Evolutionary conservation across 208 protist genomes (phyloP), one percentile per base, ranked within the genome.

Genomic region (Trypanosoma avium): DNA sequence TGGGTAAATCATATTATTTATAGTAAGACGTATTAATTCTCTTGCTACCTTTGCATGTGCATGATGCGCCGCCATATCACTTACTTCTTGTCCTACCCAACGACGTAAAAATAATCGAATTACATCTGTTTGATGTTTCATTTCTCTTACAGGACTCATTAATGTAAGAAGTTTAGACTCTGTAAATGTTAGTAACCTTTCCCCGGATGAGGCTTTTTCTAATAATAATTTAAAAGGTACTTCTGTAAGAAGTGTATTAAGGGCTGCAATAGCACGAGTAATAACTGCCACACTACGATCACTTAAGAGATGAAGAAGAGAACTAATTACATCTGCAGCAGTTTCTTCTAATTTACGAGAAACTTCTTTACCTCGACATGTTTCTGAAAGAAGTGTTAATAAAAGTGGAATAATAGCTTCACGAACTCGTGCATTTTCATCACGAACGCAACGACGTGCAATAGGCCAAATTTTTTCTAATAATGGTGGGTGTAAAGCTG

Each of bases 381-480:
- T 50, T 36, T 60, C 56, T 5, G 64, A 58, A 17, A 96, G 58
- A 32, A 92, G 57, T 0, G 77, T 81, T n/a, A 88, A 56, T 9
- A 96, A 78, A 12, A 96, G 72, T n/a, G 82, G 74, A 32, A 93
- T 74, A 26, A 77, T 81, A 4, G 81, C 81, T 77, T 94, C 90
- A 1, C 90, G 82, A 64, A 94, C 86, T 3, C 77, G 66, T 36
- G 84, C 78, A 47, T 71, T 86, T 50, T 86, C 84, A 43, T 90
- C 80, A n/a, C 74, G 84, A 33, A 88, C 73, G 46, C 81, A 90
- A 49, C 76, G 73, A 8, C 73, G 80, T 22, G 71, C 77, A 19
- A 89, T 80, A 13, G 85, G 84, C 86, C 90, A 95, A 47, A 88
- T 72, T 27, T 77, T 70, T 26, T 70, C 73, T 19, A 79, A 66